Evolutionary conservation across 2,329 filamentous ascomycete species (phyloP).

Genomic region (Alternaria postmessia): DNA sequence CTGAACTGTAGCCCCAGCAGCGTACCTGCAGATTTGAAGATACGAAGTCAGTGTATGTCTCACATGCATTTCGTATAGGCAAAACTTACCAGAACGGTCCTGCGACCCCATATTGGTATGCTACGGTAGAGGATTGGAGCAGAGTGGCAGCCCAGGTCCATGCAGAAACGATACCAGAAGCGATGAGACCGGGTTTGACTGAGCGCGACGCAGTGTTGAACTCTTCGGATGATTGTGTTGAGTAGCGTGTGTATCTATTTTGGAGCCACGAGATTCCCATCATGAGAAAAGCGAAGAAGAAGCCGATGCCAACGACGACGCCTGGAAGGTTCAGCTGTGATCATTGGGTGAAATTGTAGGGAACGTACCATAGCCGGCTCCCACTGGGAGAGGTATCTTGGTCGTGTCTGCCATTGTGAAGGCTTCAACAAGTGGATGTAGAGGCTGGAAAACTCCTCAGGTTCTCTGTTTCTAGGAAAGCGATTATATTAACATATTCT

Average conservation of each 20-base stretch:
- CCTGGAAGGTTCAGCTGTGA: conserved; percentile 19
- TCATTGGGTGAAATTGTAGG: neutral
- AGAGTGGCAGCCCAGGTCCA: conserved; percentile 61
- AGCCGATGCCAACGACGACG: conserved; percentile 59
- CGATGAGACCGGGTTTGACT: conserved; percentile 58
- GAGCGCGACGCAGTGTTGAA: conserved; percentile 58
- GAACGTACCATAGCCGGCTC: conserved; percentile 58
- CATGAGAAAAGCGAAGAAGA: conserved; percentile 47
- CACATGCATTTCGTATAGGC: too few species aligned
- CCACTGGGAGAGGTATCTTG: conserved; percentile 39
- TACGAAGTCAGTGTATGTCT: too few species aligned
- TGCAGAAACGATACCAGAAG: conserved; percentile 58
- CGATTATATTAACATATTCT: neutral
- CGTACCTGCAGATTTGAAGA: conserved; percentile 33
- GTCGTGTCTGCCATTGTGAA: conserved; percentile 28
- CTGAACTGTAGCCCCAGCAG: conserved; percentile 55
- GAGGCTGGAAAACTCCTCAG: neutral
- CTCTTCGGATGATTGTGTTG: conserved; percentile 56
- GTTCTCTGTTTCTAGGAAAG: neutral
- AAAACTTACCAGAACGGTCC: conserved; percentile 39
- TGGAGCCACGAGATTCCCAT: conserved; percentile 50
- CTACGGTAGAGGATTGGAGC: conserved; percentile 38
- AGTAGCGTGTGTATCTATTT: conserved; percentile 47
- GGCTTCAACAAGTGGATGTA: neutral
- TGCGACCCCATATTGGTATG: conserved; percentile 42